Base-by-base conservation (phyloP, 805 yeast genomes). In the Danielozyma ontarioensis region DNA sequence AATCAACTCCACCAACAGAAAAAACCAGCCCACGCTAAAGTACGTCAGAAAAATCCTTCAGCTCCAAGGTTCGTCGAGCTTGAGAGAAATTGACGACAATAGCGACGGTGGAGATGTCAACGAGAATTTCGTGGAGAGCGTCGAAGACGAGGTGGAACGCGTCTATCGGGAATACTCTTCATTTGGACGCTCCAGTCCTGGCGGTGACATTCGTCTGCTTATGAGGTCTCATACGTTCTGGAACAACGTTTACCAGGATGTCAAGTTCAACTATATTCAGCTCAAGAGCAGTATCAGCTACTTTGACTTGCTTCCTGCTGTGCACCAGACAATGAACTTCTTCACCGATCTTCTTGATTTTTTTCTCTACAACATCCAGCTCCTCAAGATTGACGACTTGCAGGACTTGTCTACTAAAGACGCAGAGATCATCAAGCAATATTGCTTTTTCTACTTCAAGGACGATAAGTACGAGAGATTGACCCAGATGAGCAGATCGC, bases 221-320 rank as follows among this genome's bases (percentile, higher is more conserved):
- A 14, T 43, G 5, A 32, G 28, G 13, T 39, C 39, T 24, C 28
- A 29, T 16, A 51, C 42, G 30, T 53, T 55, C 30, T 56, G 62
- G 62, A 51, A 54, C 38, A 36, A 47, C 29, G 50, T 56, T n/a
- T 55, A 55, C 36, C 60, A 56, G 32, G 62, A 57, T 33, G 27
- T 57, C 21, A 55, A 51, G 32, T 40, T 40, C 23, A 50, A 45
- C 17, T 37, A 47, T 7, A 42, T 32, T n/a, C 32, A 34, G 13
- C 26, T 31, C 25, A 28, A 33, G 12, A 31, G 33, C 0, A 28
- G 32, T 10, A 17, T 33, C 21, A 33, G 36, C 15, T 48, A 40
- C 26, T 48, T 47, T 28, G 48, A 50, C 4, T 33, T 42, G 17
- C 30, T 51, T 33, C 57, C 57, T 2, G 35, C 41, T 15, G 39